phyloP scores from a whole-genome alignment of 352 stramenopile species.

The Ochromonadaceae sp. region DNA sequence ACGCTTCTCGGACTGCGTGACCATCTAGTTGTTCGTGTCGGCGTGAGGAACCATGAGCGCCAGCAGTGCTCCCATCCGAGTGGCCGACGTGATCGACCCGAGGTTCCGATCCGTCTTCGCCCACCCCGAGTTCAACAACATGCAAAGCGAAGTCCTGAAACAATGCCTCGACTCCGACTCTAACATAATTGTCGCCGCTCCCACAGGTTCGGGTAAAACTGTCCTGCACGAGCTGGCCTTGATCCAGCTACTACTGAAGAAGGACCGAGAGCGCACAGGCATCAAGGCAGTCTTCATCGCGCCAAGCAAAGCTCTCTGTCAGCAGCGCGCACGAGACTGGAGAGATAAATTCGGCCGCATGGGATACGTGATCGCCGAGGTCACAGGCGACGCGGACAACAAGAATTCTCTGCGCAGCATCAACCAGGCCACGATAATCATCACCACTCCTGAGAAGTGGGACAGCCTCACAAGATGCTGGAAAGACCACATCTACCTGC shows the following conservation, averaged over 20 bases:
- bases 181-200: conserved; percentile 68
- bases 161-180: conserved; percentile 48
- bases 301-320: conserved; percentile 23
- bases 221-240: conserved; percentile 73
- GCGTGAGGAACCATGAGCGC: no score
- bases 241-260: conserved; percentile 50
- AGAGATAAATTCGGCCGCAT: conserved; percentile 23
- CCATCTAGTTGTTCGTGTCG: no score
- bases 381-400: conserved; percentile 24
- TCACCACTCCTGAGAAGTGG: conserved; percentile 16
- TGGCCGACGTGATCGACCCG: no score
- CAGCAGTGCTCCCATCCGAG: no score
- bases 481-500: conserved; percentile 8
- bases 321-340: conserved; percentile 27
- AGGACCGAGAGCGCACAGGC: neutral
- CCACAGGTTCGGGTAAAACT: conserved; percentile 72
- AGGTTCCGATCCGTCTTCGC: neutral
- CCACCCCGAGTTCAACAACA: conserved; percentile 4
- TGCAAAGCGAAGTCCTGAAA: neutral
- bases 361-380: conserved; percentile 22
- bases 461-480: neutral
- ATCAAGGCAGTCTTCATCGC: conserved; percentile 13
- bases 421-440: neutral
- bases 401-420: neutral
- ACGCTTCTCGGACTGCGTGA: no score